phyloP scores from a whole-genome alignment of 208 protist species.

The Leishmania arabica region DNA sequence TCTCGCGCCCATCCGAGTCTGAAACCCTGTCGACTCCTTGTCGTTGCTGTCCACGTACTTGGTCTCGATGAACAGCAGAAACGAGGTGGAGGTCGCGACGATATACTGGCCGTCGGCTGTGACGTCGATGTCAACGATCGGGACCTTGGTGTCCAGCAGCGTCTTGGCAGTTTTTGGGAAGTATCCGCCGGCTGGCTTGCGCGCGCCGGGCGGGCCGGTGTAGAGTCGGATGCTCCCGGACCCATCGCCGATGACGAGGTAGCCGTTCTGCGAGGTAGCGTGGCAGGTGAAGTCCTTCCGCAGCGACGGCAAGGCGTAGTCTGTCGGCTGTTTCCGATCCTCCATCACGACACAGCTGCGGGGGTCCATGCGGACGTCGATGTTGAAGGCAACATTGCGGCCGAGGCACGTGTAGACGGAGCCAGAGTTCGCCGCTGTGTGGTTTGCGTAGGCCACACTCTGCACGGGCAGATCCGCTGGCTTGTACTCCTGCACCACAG shows the following conservation, averaged over 20 bases:
- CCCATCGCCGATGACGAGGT: constrained; percentile 62
- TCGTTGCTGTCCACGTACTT: constrained; percentile 37
- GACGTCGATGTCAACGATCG: constrained; percentile 60
- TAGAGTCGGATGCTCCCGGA: constrained; percentile 66
- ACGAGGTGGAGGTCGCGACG: constrained; percentile 45
- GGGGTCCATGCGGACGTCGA: constrained; percentile 69
- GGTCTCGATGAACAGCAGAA: constrained; percentile 55
- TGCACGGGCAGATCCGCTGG: constrained; percentile 28
- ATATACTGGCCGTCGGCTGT: constrained; percentile 64
- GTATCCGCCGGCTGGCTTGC: constrained; percentile 39
- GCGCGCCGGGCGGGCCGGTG: constrained; percentile 55
- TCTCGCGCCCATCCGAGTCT: constrained; percentile 50
- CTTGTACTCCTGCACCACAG: constrained; percentile 53
- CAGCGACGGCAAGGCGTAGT: constrained; percentile 42
- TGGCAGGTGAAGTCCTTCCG: constrained; percentile 56
- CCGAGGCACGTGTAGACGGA: constrained; percentile 55
- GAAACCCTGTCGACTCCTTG: constrained; percentile 42
- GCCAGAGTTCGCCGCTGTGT: constrained; percentile 39
- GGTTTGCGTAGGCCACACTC: constrained; percentile 45
- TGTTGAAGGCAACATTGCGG: constrained; percentile 62
- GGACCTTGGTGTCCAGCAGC: constrained; percentile 50
- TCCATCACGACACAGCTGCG: constrained; percentile 46
- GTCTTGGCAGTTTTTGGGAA: constrained; percentile 68
- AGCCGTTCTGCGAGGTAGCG: constrained; percentile 51
- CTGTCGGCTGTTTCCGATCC: constrained; percentile 29